Evolutionary conservation across 2,329 filamentous ascomycete species (phyloP).

Genomic region (Colletotrichum siamense): DNA sequence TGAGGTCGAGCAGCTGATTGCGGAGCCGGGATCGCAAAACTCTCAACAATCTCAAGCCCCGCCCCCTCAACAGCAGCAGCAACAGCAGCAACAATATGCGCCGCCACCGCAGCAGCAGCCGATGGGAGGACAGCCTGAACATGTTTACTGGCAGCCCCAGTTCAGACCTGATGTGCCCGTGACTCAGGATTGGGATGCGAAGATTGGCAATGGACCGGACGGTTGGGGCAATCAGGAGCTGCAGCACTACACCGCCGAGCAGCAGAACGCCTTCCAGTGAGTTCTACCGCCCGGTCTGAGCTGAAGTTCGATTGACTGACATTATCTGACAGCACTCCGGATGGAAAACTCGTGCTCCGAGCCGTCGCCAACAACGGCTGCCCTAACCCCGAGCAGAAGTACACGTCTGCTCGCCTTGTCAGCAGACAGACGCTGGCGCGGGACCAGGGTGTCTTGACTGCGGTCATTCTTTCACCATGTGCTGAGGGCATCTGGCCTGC

Average conservation of each 20-base stretch:
- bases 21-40: constrained; percentile 28
- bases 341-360: constrained; percentile 57
- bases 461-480: constrained; percentile 55
- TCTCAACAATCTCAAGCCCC: constrained; percentile 24
- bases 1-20: constrained; percentile 40
- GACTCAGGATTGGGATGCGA: constrained; percentile 56
- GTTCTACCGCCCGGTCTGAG: not conserved
- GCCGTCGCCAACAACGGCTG: constrained; percentile 46
- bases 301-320: not conserved
- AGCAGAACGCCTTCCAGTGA: constrained; percentile 58
- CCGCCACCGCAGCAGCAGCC: constrained; percentile 17
- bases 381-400: constrained; percentile 44
- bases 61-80: constrained; percentile 23
- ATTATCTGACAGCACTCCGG: constrained; percentile 39
- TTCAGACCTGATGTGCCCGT: constrained; percentile 53
- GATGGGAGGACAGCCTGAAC: not conserved
- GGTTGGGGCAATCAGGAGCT: constrained; percentile 69
- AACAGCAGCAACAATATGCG: constrained; percentile 22
- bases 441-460: constrained; percentile 57
- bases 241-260: constrained; percentile 58
- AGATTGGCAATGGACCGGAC: constrained; percentile 59
- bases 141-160: constrained; percentile 57
- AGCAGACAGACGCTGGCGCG: constrained; percentile 55
- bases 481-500: constrained; percentile 66
- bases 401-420: constrained; percentile 61